A percentile compares a stretch with the other conserved stretches of the same genome.
Evolutionary conservation across 2,329 filamentous ascomycete species (phyloP).

Genomic region (Alternaria postmessia): DNA sequence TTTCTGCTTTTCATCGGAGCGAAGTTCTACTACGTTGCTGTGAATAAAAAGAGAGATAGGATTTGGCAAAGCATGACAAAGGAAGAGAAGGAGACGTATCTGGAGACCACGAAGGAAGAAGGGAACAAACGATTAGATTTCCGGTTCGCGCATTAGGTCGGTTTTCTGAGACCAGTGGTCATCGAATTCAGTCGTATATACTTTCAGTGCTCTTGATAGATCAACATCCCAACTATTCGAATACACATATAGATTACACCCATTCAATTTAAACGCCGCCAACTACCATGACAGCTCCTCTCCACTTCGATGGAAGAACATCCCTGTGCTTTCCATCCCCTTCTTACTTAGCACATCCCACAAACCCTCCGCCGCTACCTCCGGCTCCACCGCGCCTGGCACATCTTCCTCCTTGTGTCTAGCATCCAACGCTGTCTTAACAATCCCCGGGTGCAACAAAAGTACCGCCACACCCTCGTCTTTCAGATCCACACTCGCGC

Average conservation of each 20-base stretch:
- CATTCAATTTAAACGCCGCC: background rate
- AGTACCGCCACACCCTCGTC: background rate
- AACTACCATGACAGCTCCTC: background rate
- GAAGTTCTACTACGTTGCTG: conserved; percentile 62
- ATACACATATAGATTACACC: background rate
- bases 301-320: background rate
- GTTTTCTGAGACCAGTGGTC: background rate
- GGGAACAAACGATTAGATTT: conserved; percentile 48
- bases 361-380: background rate
- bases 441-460: background rate
- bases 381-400: background rate
- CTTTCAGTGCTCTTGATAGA: background rate
- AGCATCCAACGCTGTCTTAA: background rate
- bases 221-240: background rate
- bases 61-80: conserved; percentile 46
- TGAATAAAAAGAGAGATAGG: conserved; percentile 54
- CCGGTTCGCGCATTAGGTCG: background rate
- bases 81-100: conserved; percentile 47
- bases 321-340: background rate
- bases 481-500: background rate
- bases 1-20: conserved; percentile 61
- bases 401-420: background rate
- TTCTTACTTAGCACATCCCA: background rate
- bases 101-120: conserved; percentile 47
- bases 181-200: background rate